Evolutionary conservation across 192 early-diverging fungal genomes (phyloP).

Genomic region (Coemansia umbellata): DNA sequence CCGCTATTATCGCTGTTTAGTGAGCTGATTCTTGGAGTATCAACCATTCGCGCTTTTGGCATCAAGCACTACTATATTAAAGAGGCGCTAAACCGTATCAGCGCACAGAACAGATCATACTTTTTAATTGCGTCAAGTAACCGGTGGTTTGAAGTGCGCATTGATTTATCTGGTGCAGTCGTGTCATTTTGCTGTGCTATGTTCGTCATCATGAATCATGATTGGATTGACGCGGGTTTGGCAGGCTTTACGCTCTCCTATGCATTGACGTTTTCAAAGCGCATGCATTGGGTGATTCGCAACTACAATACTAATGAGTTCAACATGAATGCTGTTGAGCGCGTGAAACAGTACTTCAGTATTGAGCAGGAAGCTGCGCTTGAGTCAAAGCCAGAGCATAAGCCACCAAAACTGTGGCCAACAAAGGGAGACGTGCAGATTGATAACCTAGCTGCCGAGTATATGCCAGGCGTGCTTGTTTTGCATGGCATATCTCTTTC

Average conservation of each 20-base stretch:
- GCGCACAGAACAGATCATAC: constrained; percentile 73
- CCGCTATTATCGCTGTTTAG: constrained; percentile 71
- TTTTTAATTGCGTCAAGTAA: constrained; percentile 73
- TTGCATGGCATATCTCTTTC: constrained; percentile 70
- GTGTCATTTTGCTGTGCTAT: constrained; percentile 66
- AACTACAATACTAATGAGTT: constrained; percentile 73
- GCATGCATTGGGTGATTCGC: constrained; percentile 72
- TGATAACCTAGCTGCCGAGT: constrained; percentile 65
- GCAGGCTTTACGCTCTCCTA: constrained; percentile 81
- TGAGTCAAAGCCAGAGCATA: constrained; percentile 49
- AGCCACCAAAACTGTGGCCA: constrained; percentile 61
- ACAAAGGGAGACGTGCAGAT: constrained; percentile 64
- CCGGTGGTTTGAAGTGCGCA: constrained; percentile 76
- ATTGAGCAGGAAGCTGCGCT: constrained; percentile 74
- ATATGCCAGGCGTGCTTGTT: constrained; percentile 71
- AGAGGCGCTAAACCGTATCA: constrained; percentile 49
- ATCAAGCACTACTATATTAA: constrained; percentile 46
- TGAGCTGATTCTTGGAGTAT: constrained; percentile 63
- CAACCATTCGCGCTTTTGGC: constrained; percentile 74
- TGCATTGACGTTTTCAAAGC: constrained; percentile 71
- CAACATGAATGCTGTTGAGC: constrained; percentile 79
- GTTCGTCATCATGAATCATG: constrained; percentile 52
- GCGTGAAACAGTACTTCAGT: constrained; percentile 72
- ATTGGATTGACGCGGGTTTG: constrained; percentile 65
- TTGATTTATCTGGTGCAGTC: constrained; percentile 63